A percentile compares a stretch with the other conserved stretches of the same genome.
These are phyloP conservation scores for Eucalyptus pauciflora DNA, from an alignment of 345 rosid genomes.

Conservation along the genomic window DNA sequence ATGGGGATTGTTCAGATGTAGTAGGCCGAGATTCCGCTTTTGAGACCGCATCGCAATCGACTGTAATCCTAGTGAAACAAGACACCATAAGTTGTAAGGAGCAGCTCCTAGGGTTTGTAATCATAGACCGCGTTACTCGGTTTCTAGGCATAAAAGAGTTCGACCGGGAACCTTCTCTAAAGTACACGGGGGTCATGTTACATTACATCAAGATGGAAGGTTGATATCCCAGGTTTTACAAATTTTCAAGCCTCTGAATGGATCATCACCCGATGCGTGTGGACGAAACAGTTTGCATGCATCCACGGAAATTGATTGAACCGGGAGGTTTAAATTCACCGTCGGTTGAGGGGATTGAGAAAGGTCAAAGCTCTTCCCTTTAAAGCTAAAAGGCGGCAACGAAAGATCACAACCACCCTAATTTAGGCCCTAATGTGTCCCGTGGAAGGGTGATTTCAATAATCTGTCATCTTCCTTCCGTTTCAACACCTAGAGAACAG, in stretches of 20 bases:
- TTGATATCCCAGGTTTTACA: not conserved
- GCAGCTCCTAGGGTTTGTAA: not conserved
- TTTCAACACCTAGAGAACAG: not conserved
- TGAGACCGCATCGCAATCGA: not conserved
- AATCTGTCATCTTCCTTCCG: not conserved
- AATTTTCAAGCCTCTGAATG: not conserved
- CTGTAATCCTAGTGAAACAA: not conserved
- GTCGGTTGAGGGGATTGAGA: not conserved
- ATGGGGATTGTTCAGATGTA: not conserved
- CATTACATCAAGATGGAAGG: not conserved
- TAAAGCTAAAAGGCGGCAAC: not conserved
- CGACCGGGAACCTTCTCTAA: not conserved
- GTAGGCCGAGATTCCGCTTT: not conserved
- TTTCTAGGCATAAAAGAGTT: not conserved
- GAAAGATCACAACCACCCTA: not conserved
- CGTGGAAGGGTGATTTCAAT: not conserved
- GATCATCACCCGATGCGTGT: not conserved
- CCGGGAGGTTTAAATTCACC: not conserved
- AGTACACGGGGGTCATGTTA: not conserved
- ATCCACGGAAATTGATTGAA: not conserved
- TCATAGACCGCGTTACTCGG: not conserved
- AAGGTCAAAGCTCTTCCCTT: not conserved
- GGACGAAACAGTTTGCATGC: not conserved
- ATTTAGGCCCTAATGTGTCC: not conserved
- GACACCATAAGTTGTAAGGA: not conserved